phyloP scores from a whole-genome alignment of 2,329 filamentous ascomycete species.

The Beauveria brongniartii region DNA sequence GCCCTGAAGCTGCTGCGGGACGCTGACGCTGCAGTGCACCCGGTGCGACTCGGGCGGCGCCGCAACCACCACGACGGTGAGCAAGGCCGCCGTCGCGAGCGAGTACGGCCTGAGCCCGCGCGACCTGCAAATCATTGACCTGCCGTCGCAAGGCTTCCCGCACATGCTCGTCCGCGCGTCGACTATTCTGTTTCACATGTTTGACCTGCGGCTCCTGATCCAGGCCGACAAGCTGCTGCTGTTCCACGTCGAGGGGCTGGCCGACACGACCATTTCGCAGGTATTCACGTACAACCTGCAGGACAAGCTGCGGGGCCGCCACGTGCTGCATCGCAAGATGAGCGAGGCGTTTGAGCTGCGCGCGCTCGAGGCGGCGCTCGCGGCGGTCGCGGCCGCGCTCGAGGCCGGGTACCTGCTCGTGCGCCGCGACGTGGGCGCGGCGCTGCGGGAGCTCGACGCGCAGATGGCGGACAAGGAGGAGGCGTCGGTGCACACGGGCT shows the following conservation, averaged over 20 bases:
- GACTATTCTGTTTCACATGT: slow-evolving; percentile 26
- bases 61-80: slow-evolving; percentile 6
- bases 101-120: slow-evolving; percentile 16
- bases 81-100: slow-evolving; percentile 12
- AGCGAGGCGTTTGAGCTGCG: slow-evolving; percentile 24
- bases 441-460: slow-evolving; percentile 8
- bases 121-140: slow-evolving; percentile 26
- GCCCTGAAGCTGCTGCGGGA: too few relatives aligned
- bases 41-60: background rate
- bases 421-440: slow-evolving; percentile 8
- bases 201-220: slow-evolving; percentile 27
- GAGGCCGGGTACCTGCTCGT: slow-evolving; percentile 24
- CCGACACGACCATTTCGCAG: background rate
- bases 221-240: slow-evolving; percentile 23
- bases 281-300: slow-evolving; percentile 21
- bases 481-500: slow-evolving; percentile 16
- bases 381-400: slow-evolving; percentile 24
- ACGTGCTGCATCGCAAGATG: slow-evolving; percentile 21
- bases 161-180: slow-evolving; percentile 25
- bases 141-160: slow-evolving; percentile 24
- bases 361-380: slow-evolving; percentile 26
- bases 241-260: slow-evolving; percentile 17
- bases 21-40: slow-evolving; percentile 9
- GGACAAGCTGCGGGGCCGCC: background rate
- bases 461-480: slow-evolving; percentile 14